These are phyloP conservation scores for Lactuca saligna DNA, from an alignment of 129 eudicot genomes.

Conservation along the genomic window DNA sequence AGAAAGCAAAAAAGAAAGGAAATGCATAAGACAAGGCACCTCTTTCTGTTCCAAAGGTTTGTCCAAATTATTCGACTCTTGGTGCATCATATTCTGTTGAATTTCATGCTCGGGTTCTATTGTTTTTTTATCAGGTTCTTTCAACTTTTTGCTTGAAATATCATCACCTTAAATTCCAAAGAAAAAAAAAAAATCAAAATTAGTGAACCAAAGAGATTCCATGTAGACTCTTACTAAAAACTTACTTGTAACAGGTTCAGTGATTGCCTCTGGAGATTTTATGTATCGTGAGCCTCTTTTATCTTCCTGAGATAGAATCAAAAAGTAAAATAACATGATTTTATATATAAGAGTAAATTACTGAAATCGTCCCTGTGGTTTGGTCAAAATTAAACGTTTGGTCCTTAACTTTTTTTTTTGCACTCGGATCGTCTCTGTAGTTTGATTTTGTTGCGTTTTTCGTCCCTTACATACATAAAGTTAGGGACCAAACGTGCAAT, in stretches of 20 bases:
- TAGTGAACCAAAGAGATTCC: constrained; percentile 4
- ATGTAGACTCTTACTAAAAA: background rate
- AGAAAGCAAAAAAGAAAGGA: background rate
- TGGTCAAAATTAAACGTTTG: too few relatives aligned
- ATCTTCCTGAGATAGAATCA: constrained; percentile 44
- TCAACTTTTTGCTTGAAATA: constrained; percentile 8
- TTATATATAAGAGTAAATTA: background rate
- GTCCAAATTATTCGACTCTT: constrained; percentile 68
- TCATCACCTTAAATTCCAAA: constrained; percentile 5
- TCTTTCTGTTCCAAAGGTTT: constrained; percentile 71
- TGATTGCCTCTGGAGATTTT: constrained; percentile 11
- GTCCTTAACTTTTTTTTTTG: too few relatives aligned
- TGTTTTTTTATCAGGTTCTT: constrained; percentile 31
- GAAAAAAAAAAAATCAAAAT: constrained; percentile 3
- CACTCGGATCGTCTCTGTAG: too few relatives aligned
- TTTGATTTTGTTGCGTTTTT: too few relatives aligned
- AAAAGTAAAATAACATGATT: constrained; percentile 7
- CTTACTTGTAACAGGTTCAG: constrained; percentile 31
- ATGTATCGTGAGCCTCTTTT: constrained; percentile 22
- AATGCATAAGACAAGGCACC: constrained; percentile 37
- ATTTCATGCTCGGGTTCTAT: constrained; percentile 61
- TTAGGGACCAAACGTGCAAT: too few relatives aligned
- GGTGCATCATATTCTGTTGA: constrained; percentile 61
- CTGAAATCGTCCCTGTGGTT: too few relatives aligned
- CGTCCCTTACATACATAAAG: too few relatives aligned